Conservation (phyloP, 805 yeast genomes). For the Metschnikowia baotianmanensis region DNA sequence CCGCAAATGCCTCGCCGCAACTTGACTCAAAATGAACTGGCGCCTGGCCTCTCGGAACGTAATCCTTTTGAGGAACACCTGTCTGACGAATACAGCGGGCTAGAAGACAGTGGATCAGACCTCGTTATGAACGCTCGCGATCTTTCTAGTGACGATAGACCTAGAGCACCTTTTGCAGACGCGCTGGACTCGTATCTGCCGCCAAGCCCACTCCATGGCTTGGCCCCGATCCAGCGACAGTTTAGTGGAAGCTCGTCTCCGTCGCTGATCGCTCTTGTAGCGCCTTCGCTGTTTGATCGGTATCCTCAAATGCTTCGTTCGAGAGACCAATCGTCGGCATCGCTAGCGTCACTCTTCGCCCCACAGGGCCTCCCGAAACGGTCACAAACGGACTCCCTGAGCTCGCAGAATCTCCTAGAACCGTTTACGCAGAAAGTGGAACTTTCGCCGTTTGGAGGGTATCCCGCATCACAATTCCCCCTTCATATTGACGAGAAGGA, state of each 20-base stretch:
- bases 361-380: conserved; percentile 1
- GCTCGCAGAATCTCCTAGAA: conserved; percentile 9
- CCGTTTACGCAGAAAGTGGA: conserved; percentile 16
- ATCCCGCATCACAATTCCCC: conserved; percentile 96
- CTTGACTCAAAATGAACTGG: conserved; percentile 17
- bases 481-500: conserved; percentile 89
- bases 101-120: conserved; percentile 6
- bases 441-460: conserved; percentile 83
- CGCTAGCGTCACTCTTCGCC: conserved; percentile 12
- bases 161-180: background rate
- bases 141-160: background rate
- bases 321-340: conserved; percentile 15
- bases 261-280: conserved; percentile 8
- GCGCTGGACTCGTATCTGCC: background rate
- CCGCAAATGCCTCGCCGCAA: conserved; percentile 17
- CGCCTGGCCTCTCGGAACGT: background rate
- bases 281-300: conserved; percentile 19
- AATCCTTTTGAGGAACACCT: conserved; percentile 13
- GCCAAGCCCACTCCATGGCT: background rate
- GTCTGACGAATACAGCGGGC: conserved; percentile 11
- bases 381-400: conserved; percentile 10
- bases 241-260: conserved; percentile 5
- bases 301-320: conserved; percentile 19
- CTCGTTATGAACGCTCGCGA: conserved; percentile 1
- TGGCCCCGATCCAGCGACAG: background rate